Base-by-base conservation (phyloP, 495 filamentous ascomycete genomes). In the Aspergillus affinis region DNA sequence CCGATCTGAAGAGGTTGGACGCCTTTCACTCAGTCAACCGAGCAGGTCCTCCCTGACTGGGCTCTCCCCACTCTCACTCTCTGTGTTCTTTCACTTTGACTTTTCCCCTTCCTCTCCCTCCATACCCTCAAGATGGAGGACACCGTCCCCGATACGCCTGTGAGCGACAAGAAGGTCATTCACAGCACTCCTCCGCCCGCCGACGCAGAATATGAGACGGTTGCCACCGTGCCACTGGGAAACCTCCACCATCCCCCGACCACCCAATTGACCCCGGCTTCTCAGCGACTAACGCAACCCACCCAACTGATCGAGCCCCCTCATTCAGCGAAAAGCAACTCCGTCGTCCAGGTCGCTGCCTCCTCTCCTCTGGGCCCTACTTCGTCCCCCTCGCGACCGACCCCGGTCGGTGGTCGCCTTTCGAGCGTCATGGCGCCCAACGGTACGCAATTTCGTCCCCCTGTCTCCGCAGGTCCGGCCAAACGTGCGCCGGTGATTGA, bases 321-420 rank as follows among this genome's bases (percentile, higher is more conserved):
- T 4, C 69, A 72, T 41, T 65, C 71, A 41, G 61, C 59, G 0
- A 63, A 64, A 8, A 53, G 66, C 49, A 69, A 65, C 49, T 81
- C 88, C 4, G 74, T 86, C 12, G 80, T 97, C 46, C 91, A 96
- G 66, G 92, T 97, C 2, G 86, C 86, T 29, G 89, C 88, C 12
- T 94, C 91, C n/a, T 94, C 91, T 1, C 90, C 90, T 2, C 80
- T 86, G 54, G 78, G 77, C 36, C 70, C 79, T 17, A 62, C 73
- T 18, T 75, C 79, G 20, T 82, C 83, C 47, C 82, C 83, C 36
- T 71, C 76, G 36, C 69, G 72, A 27, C 70, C 69, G 21, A 58
- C 62, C 20, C 51, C 60, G 20, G 55, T 55, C 54, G 73, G 64
- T 48, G 79, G 78, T 47, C 57, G 73, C 26, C 66, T 91, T 18